Evolutionary conservation across 2,329 filamentous ascomycete genomes (phyloP), one percentile per base, ranked within the genome.

Genomic region (Monosporascus cannonballus): DNA sequence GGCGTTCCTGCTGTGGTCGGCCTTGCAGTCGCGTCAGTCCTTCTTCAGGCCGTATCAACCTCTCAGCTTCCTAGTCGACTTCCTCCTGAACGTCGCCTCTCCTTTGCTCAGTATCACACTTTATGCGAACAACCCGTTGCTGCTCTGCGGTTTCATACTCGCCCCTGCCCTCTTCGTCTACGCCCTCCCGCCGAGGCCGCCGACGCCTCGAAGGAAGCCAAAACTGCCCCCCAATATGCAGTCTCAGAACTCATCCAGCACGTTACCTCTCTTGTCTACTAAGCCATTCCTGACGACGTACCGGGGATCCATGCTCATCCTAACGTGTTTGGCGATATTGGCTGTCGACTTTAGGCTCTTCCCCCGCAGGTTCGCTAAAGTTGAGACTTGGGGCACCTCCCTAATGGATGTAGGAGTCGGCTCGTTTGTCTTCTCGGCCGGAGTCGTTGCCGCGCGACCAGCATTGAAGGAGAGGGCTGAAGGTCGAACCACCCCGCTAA

Each of bases 311-410:
- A 96, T 99, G 91, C 84, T 99, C 78, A 79, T 96, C 49, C 80
- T 89, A 59, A 99, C 94, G 7, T 95, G 90, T 65, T 73, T 94
- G 46, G 89, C 90, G 50, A 97, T 99, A 61, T 80, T 99, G n/a
- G 94, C 94, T 17, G 94, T 99, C 49, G 94, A 99, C 71, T 99
- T 99, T 68, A 84, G 80, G 18, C 78, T 96, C 54, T 99, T 99
- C 64, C 94, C 94, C 2, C 84, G 94, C 27, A 86, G 94, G 34
- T 97, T 97, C 68, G 94, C 91, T 53, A 99, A 99, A 74, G 94
- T 96, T 2, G 94, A 99, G 72, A 96, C 90, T n/a, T 99, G 94
- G 90, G 94, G 94, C 51, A 96, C 93, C 1, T 97, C 93, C n/a
- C 75, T 99, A 56, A 99, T 99, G 94, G 94, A 99, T 68, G 78